Conservation (phyloP, 2,329 filamentous ascomycete species). For the Clarireedia hainanense region DNA sequence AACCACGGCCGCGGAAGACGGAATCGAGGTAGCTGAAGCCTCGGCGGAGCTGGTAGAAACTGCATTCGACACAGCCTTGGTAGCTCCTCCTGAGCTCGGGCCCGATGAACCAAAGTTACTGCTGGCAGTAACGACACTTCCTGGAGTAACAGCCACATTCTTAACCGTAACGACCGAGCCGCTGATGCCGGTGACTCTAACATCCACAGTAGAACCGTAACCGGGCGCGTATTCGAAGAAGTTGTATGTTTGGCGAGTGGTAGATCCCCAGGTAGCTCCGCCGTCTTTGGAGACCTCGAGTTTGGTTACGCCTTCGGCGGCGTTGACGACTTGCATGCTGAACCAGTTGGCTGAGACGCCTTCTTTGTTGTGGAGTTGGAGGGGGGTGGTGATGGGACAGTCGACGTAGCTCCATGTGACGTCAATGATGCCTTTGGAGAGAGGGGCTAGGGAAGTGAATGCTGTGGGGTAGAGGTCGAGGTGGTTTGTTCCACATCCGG, state of each 20-base stretch:
- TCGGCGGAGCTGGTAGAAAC: neutral
- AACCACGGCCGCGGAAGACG: neutral
- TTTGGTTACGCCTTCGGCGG: slow-evolving; percentile 45
- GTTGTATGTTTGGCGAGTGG: slow-evolving; percentile 47
- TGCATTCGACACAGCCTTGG: neutral
- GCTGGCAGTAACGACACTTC: slow-evolving; percentile 15
- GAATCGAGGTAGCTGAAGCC: neutral
- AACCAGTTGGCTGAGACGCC: slow-evolving; percentile 47
- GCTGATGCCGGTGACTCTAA: slow-evolving; percentile 46
- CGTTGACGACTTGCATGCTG: slow-evolving; percentile 57
- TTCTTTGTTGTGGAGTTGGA: slow-evolving; percentile 45
- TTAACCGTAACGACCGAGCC: slow-evolving; percentile 45
- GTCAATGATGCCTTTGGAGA: slow-evolving; percentile 39
- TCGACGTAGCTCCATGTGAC: slow-evolving; percentile 42
- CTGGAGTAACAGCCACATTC: slow-evolving; percentile 35
- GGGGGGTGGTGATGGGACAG: slow-evolving; percentile 42
- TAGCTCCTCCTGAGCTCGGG: too few relatives aligned
- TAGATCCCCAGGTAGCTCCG: slow-evolving; percentile 50
- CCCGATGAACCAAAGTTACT: slow-evolving; percentile 20
- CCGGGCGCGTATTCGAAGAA: slow-evolving; percentile 54
- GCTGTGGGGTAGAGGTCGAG: slow-evolving; percentile 47
- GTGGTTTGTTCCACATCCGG: slow-evolving; percentile 44
- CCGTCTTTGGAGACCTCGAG: slow-evolving; percentile 55
- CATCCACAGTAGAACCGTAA: slow-evolving; percentile 47
- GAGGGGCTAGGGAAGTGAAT: slow-evolving; percentile 39